phyloP scores from a whole-genome alignment of 2,329 filamentous ascomycete genomes.

The Plectosphaerella cucumerina region DNA sequence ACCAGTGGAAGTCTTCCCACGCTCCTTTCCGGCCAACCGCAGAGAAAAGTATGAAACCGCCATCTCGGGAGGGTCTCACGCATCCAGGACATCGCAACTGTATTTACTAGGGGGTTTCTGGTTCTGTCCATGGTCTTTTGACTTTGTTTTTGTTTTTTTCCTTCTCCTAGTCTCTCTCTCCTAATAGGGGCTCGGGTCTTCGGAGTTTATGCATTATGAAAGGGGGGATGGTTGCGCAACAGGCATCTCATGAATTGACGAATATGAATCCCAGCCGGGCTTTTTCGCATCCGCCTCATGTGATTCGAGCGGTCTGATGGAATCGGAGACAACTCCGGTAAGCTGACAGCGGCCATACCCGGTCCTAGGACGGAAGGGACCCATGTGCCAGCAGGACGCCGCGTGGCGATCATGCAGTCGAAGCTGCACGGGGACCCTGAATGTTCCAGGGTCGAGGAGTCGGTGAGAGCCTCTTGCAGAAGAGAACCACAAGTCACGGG shows the following conservation, averaged over 20 bases:
- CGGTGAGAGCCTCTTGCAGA: not conserved
- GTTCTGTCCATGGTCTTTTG: not conserved
- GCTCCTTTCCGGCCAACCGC: not conserved
- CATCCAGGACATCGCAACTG: not conserved
- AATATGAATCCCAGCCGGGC: not conserved
- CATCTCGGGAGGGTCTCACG: too few relatives aligned
- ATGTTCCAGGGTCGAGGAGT: not conserved
- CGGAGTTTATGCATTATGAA: slow-evolving; percentile 1
- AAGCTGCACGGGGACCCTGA: not conserved
- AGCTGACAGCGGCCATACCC: too few relatives aligned
- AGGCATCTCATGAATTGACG: not conserved
- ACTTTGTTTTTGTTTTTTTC: not conserved
- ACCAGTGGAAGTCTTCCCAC: not conserved
- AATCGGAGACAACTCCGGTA: too few relatives aligned
- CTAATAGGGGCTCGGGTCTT: not conserved
- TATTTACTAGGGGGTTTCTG: not conserved
- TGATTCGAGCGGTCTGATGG: too few relatives aligned
- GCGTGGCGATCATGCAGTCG: not conserved
- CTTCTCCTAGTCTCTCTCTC: not conserved
- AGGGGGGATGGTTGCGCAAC: not conserved
- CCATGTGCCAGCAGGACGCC: not conserved
- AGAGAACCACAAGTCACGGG: not conserved
- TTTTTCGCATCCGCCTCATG: too few relatives aligned
- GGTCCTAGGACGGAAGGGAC: too few relatives aligned
- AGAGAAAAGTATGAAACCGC: not conserved